Base-by-base conservation (phyloP, 176 grass and related monocot species). In the Melocanna baccifera region DNA sequence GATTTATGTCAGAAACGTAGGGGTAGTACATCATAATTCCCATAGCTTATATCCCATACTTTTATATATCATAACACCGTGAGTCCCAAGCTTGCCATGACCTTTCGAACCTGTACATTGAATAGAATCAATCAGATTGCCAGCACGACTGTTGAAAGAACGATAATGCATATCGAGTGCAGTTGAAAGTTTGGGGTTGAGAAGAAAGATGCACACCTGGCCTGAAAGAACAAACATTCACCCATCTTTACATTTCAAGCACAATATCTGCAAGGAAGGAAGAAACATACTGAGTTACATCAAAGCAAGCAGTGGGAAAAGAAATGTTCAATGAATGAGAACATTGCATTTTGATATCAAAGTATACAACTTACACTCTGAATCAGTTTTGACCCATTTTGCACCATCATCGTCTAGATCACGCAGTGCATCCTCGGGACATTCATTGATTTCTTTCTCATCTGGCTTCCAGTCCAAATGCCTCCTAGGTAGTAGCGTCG, bases 341-440 rank as follows among this genome's bases (percentile, higher is more conserved):
- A 51, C 23, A 52, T 13, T 3, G n/a, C 7, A 13, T 73, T 45
- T 48, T 2, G 7, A 42, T 15, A 63, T 7, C 4, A 48, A 50
- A 71, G 13, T 62, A 47, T 66, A 50, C 13, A 75, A 84, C 90
- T 97, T 91, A 97, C 92, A 97, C 41, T 97, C 92, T 76, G 92
- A 97, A 88, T 97, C 95, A 37, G 95, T 94, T 91, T 91, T 97
- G 79, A 85, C 89, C 95, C 92, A 97, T 78, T 93, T 94, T 67
- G 81, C 88, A 0, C 91, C 89, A 61, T 90, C 91, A 2, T 88
- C 85, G 3, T 81, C 88, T 18, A 91, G 73, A 9, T 87, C 82
- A 69, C 75, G 52, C 71, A 89, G 71, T 26, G 82, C 82, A 48
- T 87, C 82, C 41, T 94, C 78, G 0, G 80, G 69, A 36, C 40